phyloP scores from a whole-genome alignment of 208 protist genomes.

The Trypanosoma congolense region DNA sequence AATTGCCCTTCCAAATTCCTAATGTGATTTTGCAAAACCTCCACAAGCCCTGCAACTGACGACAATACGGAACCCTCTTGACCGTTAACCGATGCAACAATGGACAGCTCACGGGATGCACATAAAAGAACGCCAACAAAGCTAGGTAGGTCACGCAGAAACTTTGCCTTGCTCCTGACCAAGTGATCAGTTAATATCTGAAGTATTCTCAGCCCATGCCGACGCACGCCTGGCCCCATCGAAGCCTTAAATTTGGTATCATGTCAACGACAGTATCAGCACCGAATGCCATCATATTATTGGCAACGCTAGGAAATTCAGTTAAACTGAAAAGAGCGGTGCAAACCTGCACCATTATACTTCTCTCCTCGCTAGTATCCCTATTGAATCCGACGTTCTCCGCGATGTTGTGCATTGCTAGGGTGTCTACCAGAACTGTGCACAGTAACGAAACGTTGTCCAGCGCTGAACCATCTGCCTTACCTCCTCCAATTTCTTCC shows the following conservation, averaged over 20 bases:
- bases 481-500: neutral
- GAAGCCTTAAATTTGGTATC: no score
- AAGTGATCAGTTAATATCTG: conserved; percentile 8
- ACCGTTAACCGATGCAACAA: neutral
- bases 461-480: neutral
- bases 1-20: conserved; percentile 5
- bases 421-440: conserved; percentile 12
- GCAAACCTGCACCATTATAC: conserved; percentile 8
- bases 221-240: conserved; percentile 5
- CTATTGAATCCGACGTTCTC: neutral
- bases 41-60: neutral
- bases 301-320: neutral
- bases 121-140: conserved; percentile 16
- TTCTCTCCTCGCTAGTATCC: neutral
- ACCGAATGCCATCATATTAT: conserved; percentile 1
- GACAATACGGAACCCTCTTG: neutral
- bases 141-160: conserved; percentile 10
- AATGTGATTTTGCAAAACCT: conserved; percentile 1
- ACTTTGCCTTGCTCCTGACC: neutral
- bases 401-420: conserved; percentile 15
- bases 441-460: neutral
- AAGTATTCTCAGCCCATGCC: neutral
- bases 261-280: neutral
- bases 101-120: neutral
- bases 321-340: conserved; percentile 6